Evolutionary conservation across 2,329 filamentous ascomycete genomes (phyloP).

Genomic region (Hymenoscyphus infarciens): DNA sequence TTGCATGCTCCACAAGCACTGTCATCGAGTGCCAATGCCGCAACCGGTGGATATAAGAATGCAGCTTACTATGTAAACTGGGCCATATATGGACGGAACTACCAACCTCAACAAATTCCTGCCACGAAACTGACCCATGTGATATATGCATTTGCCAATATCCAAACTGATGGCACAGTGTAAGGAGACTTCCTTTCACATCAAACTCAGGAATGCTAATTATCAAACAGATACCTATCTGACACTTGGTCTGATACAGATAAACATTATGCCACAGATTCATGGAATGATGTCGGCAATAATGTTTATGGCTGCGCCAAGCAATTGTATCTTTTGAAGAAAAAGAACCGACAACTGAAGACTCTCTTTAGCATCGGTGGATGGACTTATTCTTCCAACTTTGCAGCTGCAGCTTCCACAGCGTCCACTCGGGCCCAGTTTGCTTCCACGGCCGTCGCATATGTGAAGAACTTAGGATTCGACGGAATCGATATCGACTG

Average conservation of each 20-base stretch:
- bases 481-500: conserved; percentile 45
- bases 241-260: conserved; percentile 69
- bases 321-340: conserved; percentile 74
- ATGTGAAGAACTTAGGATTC: conserved; percentile 71
- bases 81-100: conserved; percentile 71
- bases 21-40: neutral
- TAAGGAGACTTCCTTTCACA: conserved; percentile 38
- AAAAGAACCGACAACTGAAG: conserved; percentile 73
- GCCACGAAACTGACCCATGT: conserved; percentile 70
- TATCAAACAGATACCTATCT: conserved; percentile 49
- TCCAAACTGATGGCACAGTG: conserved; percentile 68
- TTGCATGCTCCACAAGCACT: neutral
- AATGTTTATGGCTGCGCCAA: conserved; percentile 82
- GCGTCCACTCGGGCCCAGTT: conserved; percentile 60
- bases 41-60: conserved; percentile 15
- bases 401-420: conserved; percentile 63
- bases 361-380: conserved; percentile 78
- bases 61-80: conserved; percentile 21
- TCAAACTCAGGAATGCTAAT: conserved; percentile 49
- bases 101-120: conserved; percentile 67
- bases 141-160: conserved; percentile 77
- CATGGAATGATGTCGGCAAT: conserved; percentile 62
- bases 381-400: conserved; percentile 79
- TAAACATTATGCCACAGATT: conserved; percentile 73
- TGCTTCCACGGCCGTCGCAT: conserved; percentile 61